Percentiles rank a stretch among this genome's conserved stretches.
Conservation (phyloP, 1,139 yeast genomes). For the Suhomyces bolitotheri region DNA sequence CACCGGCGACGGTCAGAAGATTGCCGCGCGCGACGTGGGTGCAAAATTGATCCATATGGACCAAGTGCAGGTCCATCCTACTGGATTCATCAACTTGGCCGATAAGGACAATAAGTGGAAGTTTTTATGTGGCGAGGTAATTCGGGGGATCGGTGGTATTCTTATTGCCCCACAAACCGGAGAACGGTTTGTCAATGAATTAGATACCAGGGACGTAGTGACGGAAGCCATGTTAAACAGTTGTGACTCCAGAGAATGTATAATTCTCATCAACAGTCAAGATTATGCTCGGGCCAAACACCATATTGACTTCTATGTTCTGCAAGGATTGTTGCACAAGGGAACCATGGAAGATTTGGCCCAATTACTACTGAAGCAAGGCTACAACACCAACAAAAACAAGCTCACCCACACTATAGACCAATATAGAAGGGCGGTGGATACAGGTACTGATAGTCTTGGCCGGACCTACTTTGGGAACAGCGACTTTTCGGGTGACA, state of each 20-base stretch:
- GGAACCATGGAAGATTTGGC: slow-evolving; percentile 27
- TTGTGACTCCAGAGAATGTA: slow-evolving; percentile 25
- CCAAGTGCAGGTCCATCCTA: slow-evolving; percentile 41
- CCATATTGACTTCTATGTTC: slow-evolving; percentile 34
- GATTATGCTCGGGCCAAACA: slow-evolving; percentile 30
- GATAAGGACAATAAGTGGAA: slow-evolving; percentile 24
- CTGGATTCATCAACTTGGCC: slow-evolving; percentile 34
- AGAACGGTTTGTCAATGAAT: slow-evolving; percentile 36
- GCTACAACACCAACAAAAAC: slow-evolving; percentile 12
- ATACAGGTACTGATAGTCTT: slow-evolving; percentile 18
- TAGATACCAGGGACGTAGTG: slow-evolving; percentile 35
- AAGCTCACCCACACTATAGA: slow-evolving; percentile 14
- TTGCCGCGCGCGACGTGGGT: slow-evolving; percentile 31
- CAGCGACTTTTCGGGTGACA: slow-evolving; percentile 8
- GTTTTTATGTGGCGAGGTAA: slow-evolving; percentile 39
- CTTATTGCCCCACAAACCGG: slow-evolving; percentile 34
- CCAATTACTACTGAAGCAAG: slow-evolving; percentile 18
- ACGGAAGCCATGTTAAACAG: slow-evolving; percentile 27
- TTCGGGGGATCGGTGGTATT: slow-evolving; percentile 43
- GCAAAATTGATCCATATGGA: slow-evolving; percentile 40
- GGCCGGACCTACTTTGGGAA: slow-evolving; percentile 26
- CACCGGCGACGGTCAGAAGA: slow-evolving; percentile 41
- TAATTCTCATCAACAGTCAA: slow-evolving; percentile 27
- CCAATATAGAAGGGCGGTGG: slow-evolving; percentile 15
- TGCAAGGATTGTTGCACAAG: slow-evolving; percentile 27